Percentiles rank a stretch among this genome's conserved stretches.
phyloP scores from a whole-genome alignment of 495 filamentous ascomycete species.

The Coniosporium apollinis region DNA sequence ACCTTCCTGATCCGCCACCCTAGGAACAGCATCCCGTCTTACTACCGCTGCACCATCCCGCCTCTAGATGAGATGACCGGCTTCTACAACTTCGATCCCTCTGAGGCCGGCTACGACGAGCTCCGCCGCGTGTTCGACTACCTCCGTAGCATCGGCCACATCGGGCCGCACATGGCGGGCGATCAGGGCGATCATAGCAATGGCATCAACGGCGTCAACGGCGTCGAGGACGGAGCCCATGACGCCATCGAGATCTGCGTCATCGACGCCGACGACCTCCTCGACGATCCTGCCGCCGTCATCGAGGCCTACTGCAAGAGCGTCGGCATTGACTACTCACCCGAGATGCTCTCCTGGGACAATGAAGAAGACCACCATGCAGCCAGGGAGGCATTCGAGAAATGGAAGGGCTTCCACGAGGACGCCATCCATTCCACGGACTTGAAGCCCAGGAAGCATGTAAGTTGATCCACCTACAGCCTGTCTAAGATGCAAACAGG shows the following conservation, averaged over 20 bases:
- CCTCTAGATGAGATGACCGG: slow-evolving; percentile 66
- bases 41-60: slow-evolving; percentile 90
- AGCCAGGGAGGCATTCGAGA: slow-evolving; percentile 63
- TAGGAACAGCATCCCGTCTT: slow-evolving; percentile 68
- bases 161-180: slow-evolving; percentile 45
- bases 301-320: slow-evolving; percentile 63
- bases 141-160: slow-evolving; percentile 38
- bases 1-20: slow-evolving; percentile 97
- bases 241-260: slow-evolving; percentile 50
- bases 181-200: slow-evolving; percentile 8
- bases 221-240: slow-evolving; percentile 4
- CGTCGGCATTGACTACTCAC: slow-evolving; percentile 53
- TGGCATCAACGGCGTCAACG: slow-evolving; percentile 14
- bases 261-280: slow-evolving; percentile 87
- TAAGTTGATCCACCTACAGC: slow-evolving; percentile 30
- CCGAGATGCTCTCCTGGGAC: slow-evolving; percentile 70
- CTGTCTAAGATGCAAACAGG: not conserved
- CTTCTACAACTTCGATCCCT: slow-evolving; percentile 69
- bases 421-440: slow-evolving; percentile 70
- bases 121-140: slow-evolving; percentile 75
- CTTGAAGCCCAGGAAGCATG: slow-evolving; percentile 51
- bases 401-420: slow-evolving; percentile 94
- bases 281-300: slow-evolving; percentile 59
- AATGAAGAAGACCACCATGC: slow-evolving; percentile 45
- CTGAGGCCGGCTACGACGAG: slow-evolving; percentile 81